Percentiles rank a stretch among this genome's conserved stretches.
phyloP scores from a whole-genome alignment of 441 rosid species.

The Geranium incanum region DNA sequence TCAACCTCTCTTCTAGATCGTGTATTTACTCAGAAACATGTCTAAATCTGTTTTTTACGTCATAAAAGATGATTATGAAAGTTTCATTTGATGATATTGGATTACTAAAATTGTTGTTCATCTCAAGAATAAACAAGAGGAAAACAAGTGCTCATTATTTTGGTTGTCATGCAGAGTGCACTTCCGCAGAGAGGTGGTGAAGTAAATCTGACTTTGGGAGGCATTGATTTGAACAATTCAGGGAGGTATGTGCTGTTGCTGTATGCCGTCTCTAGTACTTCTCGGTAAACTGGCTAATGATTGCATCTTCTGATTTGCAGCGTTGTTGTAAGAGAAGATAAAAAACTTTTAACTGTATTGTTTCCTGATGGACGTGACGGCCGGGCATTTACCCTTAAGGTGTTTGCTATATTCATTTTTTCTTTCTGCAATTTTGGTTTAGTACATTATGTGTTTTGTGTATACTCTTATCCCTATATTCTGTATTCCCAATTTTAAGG shows the following conservation, averaged over 20 bases:
- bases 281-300: conserved; percentile 23
- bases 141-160: conserved; percentile 11
- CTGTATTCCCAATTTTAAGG: conserved; percentile 1
- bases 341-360: conserved; percentile 81
- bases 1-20: conserved; percentile 2
- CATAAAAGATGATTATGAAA: not conserved
- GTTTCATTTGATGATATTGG: not conserved
- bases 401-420: conserved; percentile 26
- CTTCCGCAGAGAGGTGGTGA: conserved; percentile 91
- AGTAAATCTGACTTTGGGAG: conserved; percentile 89
- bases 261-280: conserved; percentile 16
- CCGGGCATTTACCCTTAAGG: conserved; percentile 98
- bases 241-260: conserved; percentile 58
- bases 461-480: not conserved
- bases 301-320: conserved; percentile 39
- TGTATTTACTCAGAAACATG: not conserved
- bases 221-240: conserved; percentile 93
- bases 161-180: conserved; percentile 51
- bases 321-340: conserved; percentile 94
- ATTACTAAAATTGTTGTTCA: conserved; percentile 10
- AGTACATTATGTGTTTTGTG: conserved; percentile 19
- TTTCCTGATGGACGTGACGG: conserved; percentile 99
- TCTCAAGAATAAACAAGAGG: not conserved
- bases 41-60: not conserved
- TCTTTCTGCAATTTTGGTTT: not conserved